These are phyloP conservation scores for Pichia pseudocactophila DNA, from an alignment of 805 yeast species.

Conservation along the genomic window DNA sequence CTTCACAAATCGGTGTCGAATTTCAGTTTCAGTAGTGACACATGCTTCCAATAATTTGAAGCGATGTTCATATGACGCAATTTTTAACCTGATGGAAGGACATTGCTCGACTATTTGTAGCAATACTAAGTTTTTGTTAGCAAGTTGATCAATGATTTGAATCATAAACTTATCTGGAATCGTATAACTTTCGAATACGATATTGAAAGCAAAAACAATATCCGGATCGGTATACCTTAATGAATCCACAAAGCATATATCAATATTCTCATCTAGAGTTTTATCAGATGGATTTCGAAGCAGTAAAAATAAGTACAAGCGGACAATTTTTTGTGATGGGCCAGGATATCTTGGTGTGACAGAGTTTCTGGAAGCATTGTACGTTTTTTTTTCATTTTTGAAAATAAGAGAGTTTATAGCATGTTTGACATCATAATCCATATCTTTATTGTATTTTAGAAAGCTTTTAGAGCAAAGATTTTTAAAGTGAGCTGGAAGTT, in stretches of 20 bases:
- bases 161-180: slow-evolving; percentile 2
- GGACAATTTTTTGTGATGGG: not conserved
- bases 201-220: not conserved
- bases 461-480: no score
- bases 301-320: slow-evolving; percentile 1
- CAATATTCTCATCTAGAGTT: not conserved
- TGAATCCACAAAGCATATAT: slow-evolving; percentile 7
- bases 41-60: slow-evolving; percentile 8
- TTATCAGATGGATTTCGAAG: not conserved
- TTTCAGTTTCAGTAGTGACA: not conserved
- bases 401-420: no score
- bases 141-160: slow-evolving; percentile 2
- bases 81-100: not conserved
- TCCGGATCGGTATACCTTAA: slow-evolving; percentile 3
- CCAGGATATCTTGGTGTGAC: slow-evolving; percentile 8
- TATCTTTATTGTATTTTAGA: no score
- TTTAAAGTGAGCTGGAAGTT: no score
- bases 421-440: no score
- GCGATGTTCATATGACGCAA: not conserved
- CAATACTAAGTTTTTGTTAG: not conserved
- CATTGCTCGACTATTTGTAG: slow-evolving; percentile 1
- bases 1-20: not conserved
- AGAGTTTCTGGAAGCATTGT: not conserved
- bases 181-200: slow-evolving; percentile 3
- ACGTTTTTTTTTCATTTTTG: no score